A percentile compares a stretch with the other conserved stretches of the same genome.
phyloP scores from a whole-genome alignment of 2,329 filamentous ascomycete genomes.

The Trichocomaceae sp. region DNA sequence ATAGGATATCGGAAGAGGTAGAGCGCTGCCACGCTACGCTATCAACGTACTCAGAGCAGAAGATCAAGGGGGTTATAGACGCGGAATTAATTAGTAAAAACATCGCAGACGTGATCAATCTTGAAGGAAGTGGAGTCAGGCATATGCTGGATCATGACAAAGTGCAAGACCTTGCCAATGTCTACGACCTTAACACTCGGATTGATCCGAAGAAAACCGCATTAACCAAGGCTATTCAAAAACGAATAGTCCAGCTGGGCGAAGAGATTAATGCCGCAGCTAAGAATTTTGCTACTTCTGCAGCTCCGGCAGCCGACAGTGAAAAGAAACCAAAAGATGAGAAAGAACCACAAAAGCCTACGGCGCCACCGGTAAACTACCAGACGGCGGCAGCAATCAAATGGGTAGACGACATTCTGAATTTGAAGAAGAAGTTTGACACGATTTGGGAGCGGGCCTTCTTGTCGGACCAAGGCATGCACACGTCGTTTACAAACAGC shows the following conservation, averaged over 20 bases:
- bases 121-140: slow-evolving; percentile 76
- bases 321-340: slow-evolving; percentile 43
- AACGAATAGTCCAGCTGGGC: slow-evolving; percentile 71
- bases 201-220: slow-evolving; percentile 69
- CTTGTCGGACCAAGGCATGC: slow-evolving; percentile 64
- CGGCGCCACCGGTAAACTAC: slow-evolving; percentile 53
- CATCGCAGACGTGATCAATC: slow-evolving; percentile 71
- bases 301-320: slow-evolving; percentile 48
- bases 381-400: slow-evolving; percentile 82
- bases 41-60: slow-evolving; percentile 62
- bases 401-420: slow-evolving; percentile 89
- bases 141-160: slow-evolving; percentile 91
- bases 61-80: slow-evolving; percentile 72
- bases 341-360: slow-evolving; percentile 36
- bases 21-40: slow-evolving; percentile 79
- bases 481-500: slow-evolving; percentile 76
- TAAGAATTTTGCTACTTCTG: slow-evolving; percentile 50
- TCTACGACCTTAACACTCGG: slow-evolving; percentile 71
- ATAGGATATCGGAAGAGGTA: slow-evolving; percentile 70
- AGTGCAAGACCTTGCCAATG: slow-evolving; percentile 66
- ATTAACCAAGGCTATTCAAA: slow-evolving; percentile 64
- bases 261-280: slow-evolving; percentile 68
- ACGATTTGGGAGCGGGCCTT: slow-evolving; percentile 69
- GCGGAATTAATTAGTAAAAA: slow-evolving; percentile 70
- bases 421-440: slow-evolving; percentile 85